These are phyloP conservation scores for Epichloe sibirici DNA, from an alignment of 2,329 filamentous ascomycete genomes.

Conservation along the genomic window DNA sequence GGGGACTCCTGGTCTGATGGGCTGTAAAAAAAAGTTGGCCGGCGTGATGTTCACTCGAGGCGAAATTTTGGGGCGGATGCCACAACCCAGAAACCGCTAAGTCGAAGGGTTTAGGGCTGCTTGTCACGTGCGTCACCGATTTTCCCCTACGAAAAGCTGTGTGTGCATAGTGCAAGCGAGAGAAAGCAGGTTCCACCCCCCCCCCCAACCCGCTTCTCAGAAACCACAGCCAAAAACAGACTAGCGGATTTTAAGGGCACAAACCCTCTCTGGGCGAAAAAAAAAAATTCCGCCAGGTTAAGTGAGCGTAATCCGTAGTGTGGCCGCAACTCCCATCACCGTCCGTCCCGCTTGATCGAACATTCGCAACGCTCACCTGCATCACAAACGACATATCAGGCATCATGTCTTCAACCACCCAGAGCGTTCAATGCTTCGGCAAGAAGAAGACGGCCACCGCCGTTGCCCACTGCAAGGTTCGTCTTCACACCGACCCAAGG, in stretches of 20 bases:
- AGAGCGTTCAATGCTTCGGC: constrained; percentile 96
- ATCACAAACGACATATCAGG: constrained; percentile 19
- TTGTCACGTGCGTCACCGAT: constrained; percentile 16
- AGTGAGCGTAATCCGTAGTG: neutral
- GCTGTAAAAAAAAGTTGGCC: constrained; percentile 21
- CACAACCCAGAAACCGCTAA: constrained; percentile 15
- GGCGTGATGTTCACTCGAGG: constrained; percentile 22
- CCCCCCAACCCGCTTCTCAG: neutral
- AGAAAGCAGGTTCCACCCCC: neutral
- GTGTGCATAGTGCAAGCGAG: neutral
- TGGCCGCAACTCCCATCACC: constrained; percentile 6
- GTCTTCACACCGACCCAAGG: constrained; percentile 13
- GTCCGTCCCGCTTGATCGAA: constrained; percentile 3
- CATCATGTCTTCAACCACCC: constrained; percentile 64
- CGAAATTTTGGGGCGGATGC: constrained; percentile 25
- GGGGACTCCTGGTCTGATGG: constrained; percentile 23
- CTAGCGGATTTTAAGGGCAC: constrained; percentile 21
- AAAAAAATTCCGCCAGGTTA: constrained; percentile 11
- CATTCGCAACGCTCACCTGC: constrained; percentile 6
- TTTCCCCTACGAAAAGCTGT: neutral
- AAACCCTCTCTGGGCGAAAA: constrained; percentile 17
- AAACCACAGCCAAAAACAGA: constrained; percentile 7
- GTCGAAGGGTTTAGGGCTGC: constrained; percentile 23
- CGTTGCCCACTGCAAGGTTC: constrained; percentile 88
- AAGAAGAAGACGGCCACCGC: constrained; percentile 90